Conservation (phyloP, 2,329 filamentous ascomycete species). For the Monosporascus sp. region DNA sequence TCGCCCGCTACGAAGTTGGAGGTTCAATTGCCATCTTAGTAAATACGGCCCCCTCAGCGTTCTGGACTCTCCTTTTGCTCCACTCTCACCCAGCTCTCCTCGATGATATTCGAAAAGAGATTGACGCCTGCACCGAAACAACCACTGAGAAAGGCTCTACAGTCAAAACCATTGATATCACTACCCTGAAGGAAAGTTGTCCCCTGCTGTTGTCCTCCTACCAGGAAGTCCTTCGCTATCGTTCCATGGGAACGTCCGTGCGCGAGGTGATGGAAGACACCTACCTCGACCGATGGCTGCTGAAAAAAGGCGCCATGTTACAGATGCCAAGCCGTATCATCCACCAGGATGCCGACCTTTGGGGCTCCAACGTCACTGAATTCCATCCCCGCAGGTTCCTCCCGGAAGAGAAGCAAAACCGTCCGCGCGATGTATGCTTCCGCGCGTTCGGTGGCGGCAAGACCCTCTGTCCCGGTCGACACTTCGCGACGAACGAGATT, state of each 20-base stretch:
- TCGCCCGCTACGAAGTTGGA: conserved; percentile 36
- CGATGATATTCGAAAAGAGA: conserved; percentile 25
- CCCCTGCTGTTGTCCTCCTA: conserved; percentile 34
- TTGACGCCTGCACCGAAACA: conserved; percentile 15
- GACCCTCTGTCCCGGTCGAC: conserved; percentile 21
- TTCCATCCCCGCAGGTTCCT: conserved; percentile 21
- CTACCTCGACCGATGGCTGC: conserved; percentile 19
- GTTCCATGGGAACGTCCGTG: conserved; percentile 31
- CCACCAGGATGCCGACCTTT: conserved; percentile 18
- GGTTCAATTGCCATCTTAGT: conserved; percentile 34
- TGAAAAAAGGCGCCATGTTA: conserved; percentile 24
- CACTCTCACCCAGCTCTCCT: conserved; percentile 25
- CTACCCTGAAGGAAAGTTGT: conserved; percentile 29
- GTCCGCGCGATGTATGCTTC: conserved; percentile 18
- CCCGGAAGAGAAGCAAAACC: conserved; percentile 15
- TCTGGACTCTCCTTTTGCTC: conserved; percentile 37
- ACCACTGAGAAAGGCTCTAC: conserved; percentile 4
- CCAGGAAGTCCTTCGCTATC: conserved; percentile 36
- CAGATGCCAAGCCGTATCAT: conserved; percentile 23
- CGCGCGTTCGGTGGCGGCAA: conserved; percentile 23
- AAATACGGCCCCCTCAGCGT: conserved; percentile 34
- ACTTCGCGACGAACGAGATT: conserved; percentile 25
- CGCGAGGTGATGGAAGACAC: conserved; percentile 25
- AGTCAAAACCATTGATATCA: conserved; percentile 21
- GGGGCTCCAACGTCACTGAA: conserved; percentile 15